These are phyloP conservation scores for Scutellaria minor DNA, from an alignment of 257 asterid genomes.

Conservation along the genomic window DNA sequence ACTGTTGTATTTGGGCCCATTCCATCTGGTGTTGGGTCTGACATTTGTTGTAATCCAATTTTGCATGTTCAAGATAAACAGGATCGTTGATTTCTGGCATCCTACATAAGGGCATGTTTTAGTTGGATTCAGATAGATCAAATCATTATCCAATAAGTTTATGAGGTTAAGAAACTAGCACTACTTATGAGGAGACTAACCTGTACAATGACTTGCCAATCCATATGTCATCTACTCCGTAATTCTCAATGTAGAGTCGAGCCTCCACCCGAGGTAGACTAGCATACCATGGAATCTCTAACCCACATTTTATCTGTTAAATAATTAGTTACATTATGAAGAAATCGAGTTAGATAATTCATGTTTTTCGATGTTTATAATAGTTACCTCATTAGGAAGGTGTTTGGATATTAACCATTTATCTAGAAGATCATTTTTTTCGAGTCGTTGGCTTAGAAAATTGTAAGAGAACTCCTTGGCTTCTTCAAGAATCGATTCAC, in stretches of 20 bases:
- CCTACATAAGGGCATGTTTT: constrained; percentile 26
- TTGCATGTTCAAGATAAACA: constrained; percentile 46
- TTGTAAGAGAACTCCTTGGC: constrained; percentile 41
- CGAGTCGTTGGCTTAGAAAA: constrained; percentile 33
- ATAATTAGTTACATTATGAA: background rate
- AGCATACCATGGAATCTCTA: constrained; percentile 50
- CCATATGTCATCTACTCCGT: constrained; percentile 42
- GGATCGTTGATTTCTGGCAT: constrained; percentile 42
- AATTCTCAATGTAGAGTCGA: constrained; percentile 41
- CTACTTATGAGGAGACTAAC: background rate
- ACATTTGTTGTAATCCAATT: constrained; percentile 48
- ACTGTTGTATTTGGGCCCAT: constrained; percentile 50
- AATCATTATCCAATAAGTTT: no score
- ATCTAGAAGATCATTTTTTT: constrained; percentile 37
- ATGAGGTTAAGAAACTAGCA: background rate
- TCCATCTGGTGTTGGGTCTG: constrained; percentile 54
- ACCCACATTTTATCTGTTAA: constrained; percentile 29
- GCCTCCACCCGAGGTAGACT: constrained; percentile 45
- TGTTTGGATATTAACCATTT: constrained; percentile 57
- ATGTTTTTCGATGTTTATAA: no score
- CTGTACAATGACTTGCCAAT: constrained; percentile 46
- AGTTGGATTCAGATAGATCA: no score
- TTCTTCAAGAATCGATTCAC: constrained; percentile 56
- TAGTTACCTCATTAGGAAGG: constrained; percentile 48
- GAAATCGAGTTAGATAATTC: no score